These are phyloP conservation scores for Amanita rimosa DNA, from an alignment of 768 basidiomycete species.

Conservation along the genomic window DNA sequence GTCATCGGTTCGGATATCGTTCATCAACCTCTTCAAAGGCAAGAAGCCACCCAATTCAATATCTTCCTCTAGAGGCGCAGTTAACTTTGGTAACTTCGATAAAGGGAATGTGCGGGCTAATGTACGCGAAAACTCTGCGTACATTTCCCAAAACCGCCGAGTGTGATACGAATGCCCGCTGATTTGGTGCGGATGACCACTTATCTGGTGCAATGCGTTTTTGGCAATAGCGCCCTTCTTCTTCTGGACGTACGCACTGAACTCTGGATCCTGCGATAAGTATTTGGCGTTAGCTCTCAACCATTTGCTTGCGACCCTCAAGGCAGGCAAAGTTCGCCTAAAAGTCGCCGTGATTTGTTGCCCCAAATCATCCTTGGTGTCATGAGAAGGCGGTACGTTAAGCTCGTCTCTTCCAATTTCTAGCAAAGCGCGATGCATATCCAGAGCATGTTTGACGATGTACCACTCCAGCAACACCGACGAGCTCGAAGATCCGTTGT, in stretches of 20 bases:
- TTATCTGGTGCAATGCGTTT: slow-evolving; percentile 19
- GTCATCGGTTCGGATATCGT: slow-evolving; percentile 13
- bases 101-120: slow-evolving; percentile 61
- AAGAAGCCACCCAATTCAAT: slow-evolving; percentile 79
- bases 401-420: slow-evolving; percentile 57
- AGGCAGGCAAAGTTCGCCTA: slow-evolving; percentile 73
- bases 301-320: slow-evolving; percentile 90
- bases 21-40: slow-evolving; percentile 60
- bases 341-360: slow-evolving; percentile 81
- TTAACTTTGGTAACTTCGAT: slow-evolving; percentile 43
- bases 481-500: slow-evolving; percentile 19
- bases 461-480: slow-evolving; percentile 44
- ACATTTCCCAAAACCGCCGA: slow-evolving; percentile 60
- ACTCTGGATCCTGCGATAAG: slow-evolving; percentile 35
- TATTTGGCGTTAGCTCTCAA: slow-evolving; percentile 66
- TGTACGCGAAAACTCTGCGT: slow-evolving; percentile 51
- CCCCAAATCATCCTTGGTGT: slow-evolving; percentile 51
- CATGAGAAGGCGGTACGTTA: slow-evolving; percentile 40
- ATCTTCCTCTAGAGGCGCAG: slow-evolving; percentile 77
- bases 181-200: slow-evolving; percentile 21
- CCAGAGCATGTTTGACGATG: slow-evolving; percentile 57
- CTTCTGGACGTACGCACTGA: slow-evolving; percentile 19
- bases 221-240: slow-evolving; percentile 6
- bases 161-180: slow-evolving; percentile 27
- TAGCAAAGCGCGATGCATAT: slow-evolving; percentile 51